Percentiles rank a stretch among this genome's conserved stretches.
These are phyloP conservation scores for Penicillium sp. DNA, from an alignment of 2,329 filamentous ascomycete species.

Conservation along the genomic window DNA sequence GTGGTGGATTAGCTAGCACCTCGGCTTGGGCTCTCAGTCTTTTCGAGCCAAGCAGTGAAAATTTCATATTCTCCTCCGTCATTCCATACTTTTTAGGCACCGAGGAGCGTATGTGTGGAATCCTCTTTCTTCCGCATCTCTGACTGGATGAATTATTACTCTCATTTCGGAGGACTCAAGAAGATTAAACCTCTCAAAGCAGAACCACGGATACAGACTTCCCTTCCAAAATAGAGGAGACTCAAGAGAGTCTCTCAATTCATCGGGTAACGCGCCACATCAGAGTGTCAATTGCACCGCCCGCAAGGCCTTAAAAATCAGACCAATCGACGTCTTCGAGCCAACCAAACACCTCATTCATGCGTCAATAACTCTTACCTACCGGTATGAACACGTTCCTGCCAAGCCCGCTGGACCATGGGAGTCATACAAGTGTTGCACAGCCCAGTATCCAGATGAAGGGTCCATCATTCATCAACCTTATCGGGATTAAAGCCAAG, in stretches of 20 bases:
- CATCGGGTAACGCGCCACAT: neutral
- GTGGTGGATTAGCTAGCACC: no score
- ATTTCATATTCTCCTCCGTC: neutral
- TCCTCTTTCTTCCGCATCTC: neutral
- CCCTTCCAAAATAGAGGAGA: neutral
- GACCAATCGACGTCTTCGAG: neutral
- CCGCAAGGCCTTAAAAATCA: neutral
- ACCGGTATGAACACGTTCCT: neutral
- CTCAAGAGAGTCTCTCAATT: neutral
- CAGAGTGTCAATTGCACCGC: neutral
- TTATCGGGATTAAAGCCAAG: neutral
- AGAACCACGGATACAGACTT: neutral
- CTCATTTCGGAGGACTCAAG: neutral
- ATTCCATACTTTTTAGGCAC: neutral
- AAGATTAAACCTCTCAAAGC: neutral
- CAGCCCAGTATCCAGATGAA: neutral
- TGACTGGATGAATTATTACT: neutral
- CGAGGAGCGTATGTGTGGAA: neutral
- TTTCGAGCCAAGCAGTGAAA: no score
- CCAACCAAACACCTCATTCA: neutral
- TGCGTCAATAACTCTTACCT: neutral
- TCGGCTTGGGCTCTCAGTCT: no score
- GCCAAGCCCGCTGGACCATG: neutral
- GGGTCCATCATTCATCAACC: neutral
- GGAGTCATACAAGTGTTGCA: neutral